These are phyloP conservation scores for Stagonosporopsis cucurbitacearum DNA, from an alignment of 2,329 filamentous ascomycete species.

Conservation along the genomic window DNA sequence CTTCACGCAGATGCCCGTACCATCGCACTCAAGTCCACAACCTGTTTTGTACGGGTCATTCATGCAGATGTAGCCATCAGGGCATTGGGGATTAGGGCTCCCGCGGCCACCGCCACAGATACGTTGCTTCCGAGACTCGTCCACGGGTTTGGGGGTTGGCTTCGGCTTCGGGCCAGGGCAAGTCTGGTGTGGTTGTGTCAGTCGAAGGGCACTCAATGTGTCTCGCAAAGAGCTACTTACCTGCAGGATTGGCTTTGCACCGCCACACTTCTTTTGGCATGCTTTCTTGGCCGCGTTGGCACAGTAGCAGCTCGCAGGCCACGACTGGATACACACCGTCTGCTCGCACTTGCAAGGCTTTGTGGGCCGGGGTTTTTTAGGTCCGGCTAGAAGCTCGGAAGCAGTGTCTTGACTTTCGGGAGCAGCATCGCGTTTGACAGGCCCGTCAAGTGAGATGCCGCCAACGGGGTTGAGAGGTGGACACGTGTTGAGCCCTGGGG, in stretches of 20 bases:
- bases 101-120: conserved; percentile 39
- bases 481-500: conserved; percentile 25
- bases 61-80: conserved; percentile 35
- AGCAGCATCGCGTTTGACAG: conserved; percentile 6
- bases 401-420: background rate
- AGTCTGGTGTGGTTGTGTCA: background rate
- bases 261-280: conserved; percentile 39
- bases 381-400: background rate
- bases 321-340: conserved; percentile 27
- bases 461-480: conserved; percentile 3
- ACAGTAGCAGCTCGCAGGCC: conserved; percentile 42
- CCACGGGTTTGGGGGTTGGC: background rate
- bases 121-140: background rate
- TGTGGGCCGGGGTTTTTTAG: background rate
- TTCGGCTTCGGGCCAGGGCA: background rate
- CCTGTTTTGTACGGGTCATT: conserved; percentile 38
- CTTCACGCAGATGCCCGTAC: conserved; percentile 44
- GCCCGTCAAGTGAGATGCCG: background rate
- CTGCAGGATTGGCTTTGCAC: conserved; percentile 17
- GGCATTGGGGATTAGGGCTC: conserved; percentile 4
- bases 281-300: conserved; percentile 27
- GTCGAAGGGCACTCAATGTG: background rate
- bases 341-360: conserved; percentile 32
- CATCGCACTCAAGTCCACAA: conserved; percentile 45
- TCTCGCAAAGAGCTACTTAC: conserved; percentile 4